A percentile compares a stretch with the other conserved stretches of the same genome.
Conservation (phyloP, 2,329 filamentous ascomycete species). For the Ophiosphaerella korrae region DNA sequence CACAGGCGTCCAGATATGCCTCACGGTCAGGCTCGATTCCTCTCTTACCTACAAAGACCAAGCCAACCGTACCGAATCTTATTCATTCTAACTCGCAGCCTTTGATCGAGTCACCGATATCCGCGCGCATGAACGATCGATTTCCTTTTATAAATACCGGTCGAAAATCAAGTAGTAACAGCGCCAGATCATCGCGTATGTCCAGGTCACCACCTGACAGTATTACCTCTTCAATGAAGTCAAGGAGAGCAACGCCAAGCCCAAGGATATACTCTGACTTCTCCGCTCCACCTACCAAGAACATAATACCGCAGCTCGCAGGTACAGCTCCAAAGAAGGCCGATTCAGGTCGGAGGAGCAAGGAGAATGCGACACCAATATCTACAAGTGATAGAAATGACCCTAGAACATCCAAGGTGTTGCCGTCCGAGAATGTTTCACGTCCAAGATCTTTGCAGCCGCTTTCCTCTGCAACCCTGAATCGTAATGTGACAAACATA, state of each 20-base stretch:
- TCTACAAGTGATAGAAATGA: slow-evolving; percentile 1
- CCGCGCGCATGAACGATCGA: slow-evolving; percentile 52
- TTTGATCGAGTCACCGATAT: slow-evolving; percentile 23
- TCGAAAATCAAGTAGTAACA: slow-evolving; percentile 35
- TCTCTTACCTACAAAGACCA: neutral
- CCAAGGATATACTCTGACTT: slow-evolving; percentile 27
- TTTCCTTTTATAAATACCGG: slow-evolving; percentile 49
- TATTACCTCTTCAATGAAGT: slow-evolving; percentile 14
- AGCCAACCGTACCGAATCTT: slow-evolving; percentile 7
- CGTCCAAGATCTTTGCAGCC: slow-evolving; percentile 27
- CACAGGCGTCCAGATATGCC: neutral
- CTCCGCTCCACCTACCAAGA: slow-evolving; percentile 14
- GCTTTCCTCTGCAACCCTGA: slow-evolving; percentile 13
- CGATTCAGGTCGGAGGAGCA: slow-evolving; percentile 14
- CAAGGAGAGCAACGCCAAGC: slow-evolving; percentile 14
- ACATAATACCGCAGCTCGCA: slow-evolving; percentile 7
- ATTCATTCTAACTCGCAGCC: slow-evolving; percentile 13
- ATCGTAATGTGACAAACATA: slow-evolving; percentile 15
- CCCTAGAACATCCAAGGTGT: slow-evolving; percentile 1
- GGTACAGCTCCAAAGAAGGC: slow-evolving; percentile 9
- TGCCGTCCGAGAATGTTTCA: neutral
- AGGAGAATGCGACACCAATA: slow-evolving; percentile 31
- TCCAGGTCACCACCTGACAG: slow-evolving; percentile 23
- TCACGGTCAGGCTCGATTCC: neutral
- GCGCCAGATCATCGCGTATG: slow-evolving; percentile 20